These are phyloP conservation scores for Quercus rubra DNA, from an alignment of 306 rosid species.

Conservation along the genomic window DNA sequence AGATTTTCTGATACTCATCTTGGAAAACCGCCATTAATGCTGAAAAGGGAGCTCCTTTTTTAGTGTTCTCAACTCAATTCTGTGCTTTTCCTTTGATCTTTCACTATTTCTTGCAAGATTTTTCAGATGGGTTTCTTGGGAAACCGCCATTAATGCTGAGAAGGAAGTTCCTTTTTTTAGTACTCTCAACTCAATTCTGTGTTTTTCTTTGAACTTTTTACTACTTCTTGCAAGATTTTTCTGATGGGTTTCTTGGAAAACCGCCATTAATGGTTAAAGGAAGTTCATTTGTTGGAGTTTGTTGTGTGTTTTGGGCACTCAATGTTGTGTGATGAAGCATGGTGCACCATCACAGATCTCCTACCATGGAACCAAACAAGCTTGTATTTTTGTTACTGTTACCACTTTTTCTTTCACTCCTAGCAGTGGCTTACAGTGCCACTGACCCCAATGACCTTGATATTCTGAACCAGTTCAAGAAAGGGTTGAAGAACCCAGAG, in stretches of 20 bases:
- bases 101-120: neutral
- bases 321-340: slow-evolving; percentile 31
- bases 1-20: slow-evolving; percentile 5
- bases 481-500: slow-evolving; percentile 58
- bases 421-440: slow-evolving; percentile 22
- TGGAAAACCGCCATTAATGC: slow-evolving; percentile 24
- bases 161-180: slow-evolving; percentile 16
- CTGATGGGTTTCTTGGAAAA: slow-evolving; percentile 7
- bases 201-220: no score
- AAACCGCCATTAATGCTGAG: slow-evolving; percentile 23
- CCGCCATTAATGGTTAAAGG: slow-evolving; percentile 23
- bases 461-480: slow-evolving; percentile 54
- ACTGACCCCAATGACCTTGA: slow-evolving; percentile 65
- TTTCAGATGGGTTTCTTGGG: neutral
- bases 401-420: slow-evolving; percentile 22
- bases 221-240: neutral
- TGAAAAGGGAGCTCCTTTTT: slow-evolving; percentile 18
- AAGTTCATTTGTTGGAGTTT: slow-evolving; percentile 18
- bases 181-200: neutral
- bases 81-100: neutral
- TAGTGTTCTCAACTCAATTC: neutral
- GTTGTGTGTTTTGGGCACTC: neutral
- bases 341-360: slow-evolving; percentile 19
- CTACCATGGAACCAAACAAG: slow-evolving; percentile 32
- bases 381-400: neutral